These are phyloP conservation scores for Inga laurina DNA, from an alignment of 306 rosid species.

Conservation along the genomic window DNA sequence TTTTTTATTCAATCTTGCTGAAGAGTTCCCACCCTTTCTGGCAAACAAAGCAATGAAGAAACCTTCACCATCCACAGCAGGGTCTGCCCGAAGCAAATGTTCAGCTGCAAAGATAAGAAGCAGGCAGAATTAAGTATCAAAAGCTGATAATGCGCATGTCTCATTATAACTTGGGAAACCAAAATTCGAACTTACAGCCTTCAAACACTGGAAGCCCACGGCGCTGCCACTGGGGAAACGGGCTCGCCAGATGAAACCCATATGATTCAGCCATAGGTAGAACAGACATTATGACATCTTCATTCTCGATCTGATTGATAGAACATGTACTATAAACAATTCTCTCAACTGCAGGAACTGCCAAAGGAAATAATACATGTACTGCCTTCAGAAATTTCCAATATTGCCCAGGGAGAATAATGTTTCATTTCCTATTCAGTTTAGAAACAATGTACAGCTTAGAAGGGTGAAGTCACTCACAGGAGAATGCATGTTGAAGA, in stretches of 20 bases:
- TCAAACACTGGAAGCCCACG: conserved; percentile 69
- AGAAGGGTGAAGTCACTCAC: conserved; percentile 42
- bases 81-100: conserved; percentile 63
- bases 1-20: not conserved
- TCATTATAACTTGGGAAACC: not conserved
- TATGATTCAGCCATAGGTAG: conserved; percentile 63
- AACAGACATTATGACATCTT: conserved; percentile 70
- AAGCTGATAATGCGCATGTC: not conserved
- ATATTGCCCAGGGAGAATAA: not conserved
- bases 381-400: not conserved
- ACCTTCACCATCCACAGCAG: conserved; percentile 76
- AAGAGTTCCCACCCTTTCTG: conserved; percentile 11
- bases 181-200: conserved; percentile 55
- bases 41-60: conserved; percentile 82
- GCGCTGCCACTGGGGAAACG: conserved; percentile 67
- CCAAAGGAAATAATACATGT: conserved; percentile 10
- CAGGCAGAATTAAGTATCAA: not conserved
- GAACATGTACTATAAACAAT: conserved; percentile 90
- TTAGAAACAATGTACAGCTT: not conserved
- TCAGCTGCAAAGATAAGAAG: conserved; percentile 46
- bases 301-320: conserved; percentile 75
- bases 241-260: conserved; percentile 60
- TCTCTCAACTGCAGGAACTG: conserved; percentile 84
- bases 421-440: not conserved
- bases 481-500: conserved; percentile 75